Conservation (phyloP, 2,329 filamentous ascomycete species). For the Nigrograna mackinnonii region DNA sequence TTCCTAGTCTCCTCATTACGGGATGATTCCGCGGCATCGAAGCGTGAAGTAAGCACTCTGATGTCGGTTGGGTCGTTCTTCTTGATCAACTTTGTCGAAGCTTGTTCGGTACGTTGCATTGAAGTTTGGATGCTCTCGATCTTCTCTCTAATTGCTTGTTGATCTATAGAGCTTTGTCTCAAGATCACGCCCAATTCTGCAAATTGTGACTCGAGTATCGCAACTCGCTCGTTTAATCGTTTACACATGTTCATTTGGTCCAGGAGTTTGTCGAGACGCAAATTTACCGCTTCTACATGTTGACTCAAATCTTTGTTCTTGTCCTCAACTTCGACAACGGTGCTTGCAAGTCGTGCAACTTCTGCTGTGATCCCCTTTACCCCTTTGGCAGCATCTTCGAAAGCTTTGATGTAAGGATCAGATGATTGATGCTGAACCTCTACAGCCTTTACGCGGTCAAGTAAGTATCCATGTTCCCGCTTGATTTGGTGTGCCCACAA, state of each 20-base stretch:
- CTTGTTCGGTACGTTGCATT: slow-evolving; percentile 3
- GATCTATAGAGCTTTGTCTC: background rate
- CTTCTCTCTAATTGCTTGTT: slow-evolving; percentile 6
- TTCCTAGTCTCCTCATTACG: slow-evolving; percentile 4
- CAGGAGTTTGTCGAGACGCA: background rate
- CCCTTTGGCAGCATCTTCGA: slow-evolving; percentile 20
- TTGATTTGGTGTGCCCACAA: slow-evolving; percentile 47
- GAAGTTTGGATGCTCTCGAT: slow-evolving; percentile 8
- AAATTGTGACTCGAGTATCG: background rate
- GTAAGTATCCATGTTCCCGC: slow-evolving; percentile 39
- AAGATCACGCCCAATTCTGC: background rate
- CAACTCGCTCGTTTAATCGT: slow-evolving; percentile 2
- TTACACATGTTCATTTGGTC: slow-evolving; percentile 1
- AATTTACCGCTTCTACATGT: background rate
- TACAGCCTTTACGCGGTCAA: slow-evolving; percentile 38
- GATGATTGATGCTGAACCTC: slow-evolving; percentile 25
- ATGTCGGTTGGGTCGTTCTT: slow-evolving; percentile 12
- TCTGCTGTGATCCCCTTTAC: slow-evolving; percentile 14
- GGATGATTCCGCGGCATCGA: slow-evolving; percentile 13
- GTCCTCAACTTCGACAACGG: too few species aligned
- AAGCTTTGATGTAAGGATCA: slow-evolving; percentile 20
- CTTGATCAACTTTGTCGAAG: slow-evolving; percentile 5
- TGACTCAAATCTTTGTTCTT: too few species aligned
- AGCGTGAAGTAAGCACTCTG: slow-evolving; percentile 5
- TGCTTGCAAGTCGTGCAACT: slow-evolving; percentile 16